Evolutionary conservation across 2,329 filamentous ascomycete species (phyloP), one percentile per base, ranked within the genome.

Genomic region (Didymella keratinophila): DNA sequence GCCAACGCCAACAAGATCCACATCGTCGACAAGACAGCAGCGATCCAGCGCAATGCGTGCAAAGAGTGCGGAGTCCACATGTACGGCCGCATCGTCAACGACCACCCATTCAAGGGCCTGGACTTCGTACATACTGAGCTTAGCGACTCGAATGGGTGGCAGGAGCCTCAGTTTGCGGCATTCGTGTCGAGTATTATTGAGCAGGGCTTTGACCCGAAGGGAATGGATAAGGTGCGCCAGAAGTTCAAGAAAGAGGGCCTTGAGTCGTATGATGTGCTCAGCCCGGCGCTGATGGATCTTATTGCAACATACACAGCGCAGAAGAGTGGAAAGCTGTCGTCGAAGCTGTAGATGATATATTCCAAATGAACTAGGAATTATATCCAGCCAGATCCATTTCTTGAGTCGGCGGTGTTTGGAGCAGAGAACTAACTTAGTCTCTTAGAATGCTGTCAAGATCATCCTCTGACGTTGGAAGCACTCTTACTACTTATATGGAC

Each of bases 121-220:
- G 87, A 88, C 71, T 90, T 90, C 71, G 86, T 90, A 11, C 87
- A 90, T 73, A 80, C 79, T 1, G 87, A 90, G 76, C 77, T 90
- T 43, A 84, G 82, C 18, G 78, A 82, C 49, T 74, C 82, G 53
- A 80, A 83, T 71, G 87, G 87, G n/a, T 90, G 88, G 87, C 87
- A 90, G 76, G 87, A 89, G 77, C 87, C 87, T 7, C 87, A 89
- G 69, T 90, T 90, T 64, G 87, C 87, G 2, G 88, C 83, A 0
- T 90, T 90, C 60, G 87, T 90, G 37, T 86, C 83, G 34, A 87
- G 83, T 55, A 85, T 89, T 58, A 88, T 90, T 58, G 87, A 90
- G 82, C 86, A 89, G 70, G 88, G 87, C 1, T 88, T 85, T 66
- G 74, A 82, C 45, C 84, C 87, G 0, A 71, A 77, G 16, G 78